Base-by-base conservation (phyloP, 129 eudicot genomes). In the Tagetes patula region DNA sequence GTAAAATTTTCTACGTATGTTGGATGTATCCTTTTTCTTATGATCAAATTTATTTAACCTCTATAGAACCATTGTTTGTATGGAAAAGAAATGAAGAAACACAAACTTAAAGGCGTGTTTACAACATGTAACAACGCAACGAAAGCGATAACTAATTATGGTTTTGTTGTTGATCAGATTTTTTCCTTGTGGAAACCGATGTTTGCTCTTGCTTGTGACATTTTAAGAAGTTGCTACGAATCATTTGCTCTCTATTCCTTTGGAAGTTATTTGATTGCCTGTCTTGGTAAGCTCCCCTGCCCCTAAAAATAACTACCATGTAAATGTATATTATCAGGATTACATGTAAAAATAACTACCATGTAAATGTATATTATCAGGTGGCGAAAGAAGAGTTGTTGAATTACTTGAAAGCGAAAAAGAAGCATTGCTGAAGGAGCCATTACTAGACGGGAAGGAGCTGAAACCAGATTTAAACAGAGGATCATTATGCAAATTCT, bases 181-280 rank as follows among this genome's bases (percentile, higher is more conserved):
- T 47, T 94, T 54, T 94, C 97, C 32, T 83, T 94, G 80, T 80
- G 87, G 86, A 80, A 90, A 13, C 85, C 97, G 13, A 79, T 47
- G 71, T 78, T 88, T 11, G 87, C 96, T 53, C 86, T 90, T 50
- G 97, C 88, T 40, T 88, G 96, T 76, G 99, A 94, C 79, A 88
- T 94, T 11, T 77, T 90, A 52, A 83, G 99, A 74, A 94, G 88
- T 69, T 90, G 99, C 83, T 94, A 94, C n/a, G 99, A 94, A 83
- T 93, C 97, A 53, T 88, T 87, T 84, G 99, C 97, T 8, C 83
- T 90, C 3, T 94, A 94, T 77, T 84, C 97, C 6, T 94, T 94
- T 65, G 99, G 97, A 31, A 94, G 99, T 86, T 94, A 94, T 87
- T 75, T 94, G 76, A 81, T 94, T 82, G 97, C 97, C 55, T 88